phyloP scores from a whole-genome alignment of 371 early-diverging fungal genomes.

The Mucor sp. region DNA sequence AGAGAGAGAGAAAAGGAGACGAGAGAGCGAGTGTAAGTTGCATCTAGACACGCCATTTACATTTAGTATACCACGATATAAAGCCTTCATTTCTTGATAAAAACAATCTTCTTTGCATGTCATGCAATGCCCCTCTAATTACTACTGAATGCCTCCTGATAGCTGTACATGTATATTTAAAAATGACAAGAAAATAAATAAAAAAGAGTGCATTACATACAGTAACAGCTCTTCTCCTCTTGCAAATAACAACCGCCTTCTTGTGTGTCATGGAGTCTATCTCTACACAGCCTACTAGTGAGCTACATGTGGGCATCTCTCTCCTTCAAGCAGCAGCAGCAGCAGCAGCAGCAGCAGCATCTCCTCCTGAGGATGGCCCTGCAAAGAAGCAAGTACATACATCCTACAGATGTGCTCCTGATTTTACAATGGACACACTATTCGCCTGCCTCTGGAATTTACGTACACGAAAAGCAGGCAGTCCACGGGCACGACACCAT shows the following conservation, averaged over 20 bases:
- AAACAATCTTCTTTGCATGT: not conserved
- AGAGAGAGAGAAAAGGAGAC: too few species aligned
- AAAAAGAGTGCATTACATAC: not conserved
- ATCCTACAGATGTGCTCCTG: not conserved
- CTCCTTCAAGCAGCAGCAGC: not conserved
- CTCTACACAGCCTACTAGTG: not conserved
- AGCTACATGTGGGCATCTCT: not conserved
- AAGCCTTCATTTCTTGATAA: not conserved
- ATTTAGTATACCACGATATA: not conserved
- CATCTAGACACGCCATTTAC: not conserved
- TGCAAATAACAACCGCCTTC: too few species aligned
- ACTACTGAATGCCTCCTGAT: not conserved
- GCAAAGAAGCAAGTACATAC: not conserved
- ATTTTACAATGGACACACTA: not conserved
- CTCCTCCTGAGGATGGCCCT: not conserved
- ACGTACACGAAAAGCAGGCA: not conserved
- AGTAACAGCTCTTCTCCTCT: too few species aligned
- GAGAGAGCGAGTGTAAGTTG: not conserved
- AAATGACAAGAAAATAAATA: not conserved
- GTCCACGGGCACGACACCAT: not conserved
- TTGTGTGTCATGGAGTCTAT: not conserved
- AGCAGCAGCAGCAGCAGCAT: not conserved
- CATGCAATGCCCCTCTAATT: conserved; percentile 1
- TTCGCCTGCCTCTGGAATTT: not conserved
- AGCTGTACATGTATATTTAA: conserved; percentile 1